phyloP scores from a whole-genome alignment of 2,329 filamentous ascomycete genomes.

The Epichloe baconii region DNA sequence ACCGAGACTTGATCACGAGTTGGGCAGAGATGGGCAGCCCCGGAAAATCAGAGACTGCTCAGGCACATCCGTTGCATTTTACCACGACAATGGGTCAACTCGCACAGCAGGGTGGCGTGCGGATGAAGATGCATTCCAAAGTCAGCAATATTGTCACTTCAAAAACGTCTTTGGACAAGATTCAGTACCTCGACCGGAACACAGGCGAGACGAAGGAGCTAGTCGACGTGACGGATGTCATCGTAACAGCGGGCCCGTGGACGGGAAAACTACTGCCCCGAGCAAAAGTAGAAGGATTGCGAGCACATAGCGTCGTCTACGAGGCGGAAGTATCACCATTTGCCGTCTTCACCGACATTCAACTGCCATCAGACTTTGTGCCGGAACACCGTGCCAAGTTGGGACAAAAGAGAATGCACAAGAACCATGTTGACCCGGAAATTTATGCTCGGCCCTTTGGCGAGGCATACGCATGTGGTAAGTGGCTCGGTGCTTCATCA shows the following conservation, averaged over 20 bases:
- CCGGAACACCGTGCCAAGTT: conserved; percentile 33
- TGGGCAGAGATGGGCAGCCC: conserved; percentile 71
- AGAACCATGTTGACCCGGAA: conserved; percentile 65
- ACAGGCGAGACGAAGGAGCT: conserved; percentile 24
- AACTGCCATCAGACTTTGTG: conserved; percentile 52
- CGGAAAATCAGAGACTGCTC: conserved; percentile 65
- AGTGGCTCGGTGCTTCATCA: conserved; percentile 8
- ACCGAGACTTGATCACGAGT: conserved; percentile 46
- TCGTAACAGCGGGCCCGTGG: conserved; percentile 50
- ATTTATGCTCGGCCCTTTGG: conserved; percentile 84
- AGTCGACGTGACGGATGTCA: conserved; percentile 36
- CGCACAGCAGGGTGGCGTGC: conserved; percentile 54
- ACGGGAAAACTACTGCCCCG: conserved; percentile 44
- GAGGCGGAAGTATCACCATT: conserved; percentile 55
- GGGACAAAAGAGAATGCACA: conserved; percentile 40
- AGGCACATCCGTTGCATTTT: conserved; percentile 88
- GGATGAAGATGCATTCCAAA: conserved; percentile 50
- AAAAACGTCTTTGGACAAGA: conserved; percentile 39
- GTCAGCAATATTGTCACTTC: conserved; percentile 54
- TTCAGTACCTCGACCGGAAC: conserved; percentile 45
- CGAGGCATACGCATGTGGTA: conserved; percentile 86
- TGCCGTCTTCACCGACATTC: conserved; percentile 77
- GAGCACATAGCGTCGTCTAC: conserved; percentile 55
- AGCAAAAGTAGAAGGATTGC: conserved; percentile 42
- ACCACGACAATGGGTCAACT: conserved; percentile 72